phyloP scores from a whole-genome alignment of 495 filamentous ascomycete species.

The Xylaria longipes region DNA sequence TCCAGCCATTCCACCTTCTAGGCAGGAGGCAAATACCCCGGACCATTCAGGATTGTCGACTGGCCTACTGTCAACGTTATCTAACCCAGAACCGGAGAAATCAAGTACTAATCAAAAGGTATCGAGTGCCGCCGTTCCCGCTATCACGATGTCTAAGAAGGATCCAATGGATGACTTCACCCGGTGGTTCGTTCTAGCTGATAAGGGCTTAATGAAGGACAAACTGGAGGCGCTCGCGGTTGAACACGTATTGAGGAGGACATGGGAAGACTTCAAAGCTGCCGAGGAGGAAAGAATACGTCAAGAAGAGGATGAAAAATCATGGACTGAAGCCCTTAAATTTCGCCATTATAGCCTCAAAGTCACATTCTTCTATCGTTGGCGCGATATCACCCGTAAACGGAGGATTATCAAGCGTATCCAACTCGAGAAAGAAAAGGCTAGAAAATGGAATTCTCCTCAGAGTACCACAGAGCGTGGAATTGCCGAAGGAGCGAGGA shows the following conservation, averaged over 20 bases:
- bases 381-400: conserved; percentile 52
- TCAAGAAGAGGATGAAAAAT: conserved; percentile 50
- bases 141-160: neutral
- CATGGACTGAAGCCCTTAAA: conserved; percentile 45
- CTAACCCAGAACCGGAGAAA: neutral
- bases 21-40: neutral
- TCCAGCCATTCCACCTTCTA: neutral
- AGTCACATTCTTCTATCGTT: conserved; percentile 56
- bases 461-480: conserved; percentile 39
- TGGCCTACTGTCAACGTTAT: neutral
- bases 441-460: conserved; percentile 35
- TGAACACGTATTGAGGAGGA: conserved; percentile 42
- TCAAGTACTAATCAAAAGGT: neutral
- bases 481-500: conserved; percentile 33
- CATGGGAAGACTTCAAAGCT: conserved; percentile 40
- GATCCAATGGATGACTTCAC: conserved; percentile 50
- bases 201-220: conserved; percentile 50
- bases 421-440: conserved; percentile 44
- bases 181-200: conserved; percentile 54
- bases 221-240: conserved; percentile 43
- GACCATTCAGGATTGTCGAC: neutral
- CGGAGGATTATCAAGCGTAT: conserved; percentile 41
- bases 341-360: conserved; percentile 49
- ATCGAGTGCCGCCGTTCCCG: neutral
- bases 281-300: conserved; percentile 46